phyloP scores from a whole-genome alignment of 2,329 filamentous ascomycete species.

The Aureobasidium pullulans region DNA sequence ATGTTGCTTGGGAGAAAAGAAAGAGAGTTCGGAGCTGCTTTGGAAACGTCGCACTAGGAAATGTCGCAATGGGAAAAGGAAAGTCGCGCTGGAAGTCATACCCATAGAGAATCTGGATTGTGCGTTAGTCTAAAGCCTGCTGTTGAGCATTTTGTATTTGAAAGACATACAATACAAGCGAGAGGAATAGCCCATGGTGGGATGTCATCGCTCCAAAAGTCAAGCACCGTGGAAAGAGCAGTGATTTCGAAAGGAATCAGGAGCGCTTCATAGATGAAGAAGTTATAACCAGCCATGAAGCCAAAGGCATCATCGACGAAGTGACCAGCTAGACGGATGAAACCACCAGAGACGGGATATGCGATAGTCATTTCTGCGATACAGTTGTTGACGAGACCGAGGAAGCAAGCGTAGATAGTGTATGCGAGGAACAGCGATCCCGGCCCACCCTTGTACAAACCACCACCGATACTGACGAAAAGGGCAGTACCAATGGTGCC shows the following conservation, averaged over 20 bases:
- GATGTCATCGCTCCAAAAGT: conserved; percentile 34
- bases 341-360: conserved; percentile 54
- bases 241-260: conserved; percentile 45
- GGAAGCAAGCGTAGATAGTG: conserved; percentile 46
- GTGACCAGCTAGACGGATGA: conserved; percentile 50
- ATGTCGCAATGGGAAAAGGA: neutral
- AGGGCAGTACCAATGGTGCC: conserved; percentile 49
- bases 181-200: conserved; percentile 28
- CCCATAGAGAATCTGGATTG: conserved; percentile 1
- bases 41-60: neutral
- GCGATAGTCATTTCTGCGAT: conserved; percentile 57
- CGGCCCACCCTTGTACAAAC: conserved; percentile 37
- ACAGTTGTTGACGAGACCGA: conserved; percentile 45
- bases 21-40: neutral
- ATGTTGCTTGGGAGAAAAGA: no score
- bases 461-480: conserved; percentile 1
- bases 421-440: conserved; percentile 52
- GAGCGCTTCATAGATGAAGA: conserved; percentile 40
- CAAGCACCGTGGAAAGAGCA: conserved; percentile 30
- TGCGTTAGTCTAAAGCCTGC: neutral
- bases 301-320: conserved; percentile 57
- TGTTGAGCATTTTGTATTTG: neutral
- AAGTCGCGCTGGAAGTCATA: neutral
- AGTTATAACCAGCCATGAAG: conserved; percentile 46
- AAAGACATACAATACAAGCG: neutral